Conservation (phyloP, 1,139 yeast species). For the Spathaspora sp. region DNA sequence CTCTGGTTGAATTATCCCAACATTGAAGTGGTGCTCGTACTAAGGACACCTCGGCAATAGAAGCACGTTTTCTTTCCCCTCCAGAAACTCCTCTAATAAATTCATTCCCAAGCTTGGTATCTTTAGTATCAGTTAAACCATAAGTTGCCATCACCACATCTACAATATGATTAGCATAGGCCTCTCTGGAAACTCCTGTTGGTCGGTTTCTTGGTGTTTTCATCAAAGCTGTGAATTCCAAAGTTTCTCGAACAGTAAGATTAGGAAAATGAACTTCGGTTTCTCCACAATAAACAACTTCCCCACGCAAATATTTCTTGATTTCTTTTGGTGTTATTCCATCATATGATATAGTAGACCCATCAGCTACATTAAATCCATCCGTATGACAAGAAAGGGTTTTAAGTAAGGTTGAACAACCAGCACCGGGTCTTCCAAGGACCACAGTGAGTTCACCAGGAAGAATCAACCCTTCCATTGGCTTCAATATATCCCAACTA, state of each 20-base stretch:
- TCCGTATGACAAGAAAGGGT: conserved; percentile 69
- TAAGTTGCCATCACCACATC: conserved; percentile 17
- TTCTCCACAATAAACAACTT: conserved; percentile 59
- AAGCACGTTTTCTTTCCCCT: conserved; percentile 46
- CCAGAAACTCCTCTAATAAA: conserved; percentile 42
- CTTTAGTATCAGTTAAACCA: conserved; percentile 22
- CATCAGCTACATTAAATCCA: conserved; percentile 61
- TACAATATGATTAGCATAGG: conserved; percentile 35
- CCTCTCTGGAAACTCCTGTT: conserved; percentile 31
- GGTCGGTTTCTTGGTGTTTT: conserved; percentile 45
- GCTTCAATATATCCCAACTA: conserved; percentile 28
- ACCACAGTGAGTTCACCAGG: conserved; percentile 80
- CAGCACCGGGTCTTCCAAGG: conserved; percentile 82
- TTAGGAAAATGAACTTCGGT: conserved; percentile 56
- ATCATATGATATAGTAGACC: conserved; percentile 39
- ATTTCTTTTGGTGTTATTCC: conserved; percentile 31
- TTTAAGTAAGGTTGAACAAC: conserved; percentile 77
- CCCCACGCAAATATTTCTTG: conserved; percentile 29
- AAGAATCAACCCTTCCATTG: conserved; percentile 31
- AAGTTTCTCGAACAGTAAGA: conserved; percentile 51
- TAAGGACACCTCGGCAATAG: conserved; percentile 44
- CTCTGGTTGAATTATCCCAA: conserved; percentile 66
- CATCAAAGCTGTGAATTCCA: conserved; percentile 42
- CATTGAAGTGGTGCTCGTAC: conserved; percentile 45
- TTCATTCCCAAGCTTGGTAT: conserved; percentile 29